Evolutionary conservation across 345 rosid genomes (phyloP).

Genomic region (Brassica juncea): DNA sequence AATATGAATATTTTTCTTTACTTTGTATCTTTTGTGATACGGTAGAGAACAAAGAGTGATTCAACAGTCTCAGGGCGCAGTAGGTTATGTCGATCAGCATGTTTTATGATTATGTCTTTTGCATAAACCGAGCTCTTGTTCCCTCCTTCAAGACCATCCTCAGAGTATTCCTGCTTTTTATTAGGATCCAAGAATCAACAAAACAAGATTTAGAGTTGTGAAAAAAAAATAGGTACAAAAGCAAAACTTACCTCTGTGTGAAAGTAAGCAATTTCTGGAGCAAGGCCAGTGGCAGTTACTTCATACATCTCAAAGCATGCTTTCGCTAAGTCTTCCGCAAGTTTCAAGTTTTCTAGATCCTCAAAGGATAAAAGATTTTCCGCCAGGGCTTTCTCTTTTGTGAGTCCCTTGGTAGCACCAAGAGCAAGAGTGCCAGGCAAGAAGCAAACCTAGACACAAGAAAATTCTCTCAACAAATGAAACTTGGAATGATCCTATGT

Average conservation of each 20-base stretch:
- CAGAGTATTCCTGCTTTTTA: conserved; percentile 66
- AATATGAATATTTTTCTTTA: conserved; percentile 38
- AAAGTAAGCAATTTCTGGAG: conserved; percentile 97
- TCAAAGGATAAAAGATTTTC: conserved; percentile 81
- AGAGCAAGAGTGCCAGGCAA: conserved; percentile 95
- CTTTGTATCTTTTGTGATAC: conserved; percentile 82
- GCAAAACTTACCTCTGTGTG: conserved; percentile 68
- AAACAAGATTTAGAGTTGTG: conserved; percentile 4
- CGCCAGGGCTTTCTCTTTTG: conserved; percentile 74
- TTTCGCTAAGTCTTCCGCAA: conserved; percentile 86
- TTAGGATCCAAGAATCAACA: conserved; percentile 27
- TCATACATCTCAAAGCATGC: conserved; percentile 96
- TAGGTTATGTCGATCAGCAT: conserved; percentile 83
- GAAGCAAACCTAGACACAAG: conserved; percentile 72
- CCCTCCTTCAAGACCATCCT: conserved; percentile 87
- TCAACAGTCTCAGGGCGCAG: conserved; percentile 97
- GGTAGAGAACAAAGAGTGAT: conserved; percentile 81
- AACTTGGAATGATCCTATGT: not conserved
- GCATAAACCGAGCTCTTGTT: conserved; percentile 72
- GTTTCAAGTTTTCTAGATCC: conserved; percentile 89
- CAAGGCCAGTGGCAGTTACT: conserved; percentile 94
- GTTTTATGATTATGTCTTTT: conserved; percentile 85
- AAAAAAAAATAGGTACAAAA: not conserved
- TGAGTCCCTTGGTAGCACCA: conserved; percentile 91
- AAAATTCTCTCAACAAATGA: not conserved